A percentile compares a stretch with the other conserved stretches of the same genome.
phyloP scores from a whole-genome alignment of 1,139 yeast species.

The Pichia sp. region DNA sequence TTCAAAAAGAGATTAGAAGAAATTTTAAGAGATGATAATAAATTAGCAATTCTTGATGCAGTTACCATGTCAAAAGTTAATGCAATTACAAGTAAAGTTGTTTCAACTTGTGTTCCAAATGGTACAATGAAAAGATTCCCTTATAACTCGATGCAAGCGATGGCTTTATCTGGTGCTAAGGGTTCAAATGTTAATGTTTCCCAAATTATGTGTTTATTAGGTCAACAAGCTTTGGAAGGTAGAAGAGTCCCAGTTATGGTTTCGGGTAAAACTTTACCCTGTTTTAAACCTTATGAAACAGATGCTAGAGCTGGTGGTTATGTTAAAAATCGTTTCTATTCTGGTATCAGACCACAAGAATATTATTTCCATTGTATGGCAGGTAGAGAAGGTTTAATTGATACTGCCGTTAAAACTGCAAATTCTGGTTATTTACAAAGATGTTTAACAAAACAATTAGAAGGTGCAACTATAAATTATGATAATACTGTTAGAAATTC shows the following conservation, averaged over 20 bases:
- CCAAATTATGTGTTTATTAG: conserved; percentile 97
- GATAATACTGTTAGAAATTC: conserved; percentile 95
- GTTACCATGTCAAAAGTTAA: conserved; percentile 92
- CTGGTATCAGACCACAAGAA: conserved; percentile 98
- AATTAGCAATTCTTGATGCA: conserved; percentile 91
- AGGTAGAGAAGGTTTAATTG: conserved; percentile 99
- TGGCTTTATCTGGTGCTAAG: conserved; percentile 99
- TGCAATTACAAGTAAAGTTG: conserved; percentile 87
- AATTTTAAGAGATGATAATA: conserved; percentile 87
- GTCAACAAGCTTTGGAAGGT: conserved; percentile 99
- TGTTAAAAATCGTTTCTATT: conserved; percentile 93
- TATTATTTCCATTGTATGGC: conserved; percentile 99
- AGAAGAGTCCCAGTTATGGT: conserved; percentile 99
- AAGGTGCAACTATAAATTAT: conserved; percentile 91
- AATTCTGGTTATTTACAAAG: conserved; percentile 98
- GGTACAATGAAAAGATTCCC: conserved; percentile 97
- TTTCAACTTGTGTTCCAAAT: conserved; percentile 87
- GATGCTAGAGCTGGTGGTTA: conserved; percentile 99
- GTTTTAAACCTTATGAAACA: conserved; percentile 94
- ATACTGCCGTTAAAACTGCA: conserved; percentile 98
- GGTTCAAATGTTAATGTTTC: conserved; percentile 98
- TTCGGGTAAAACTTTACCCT: conserved; percentile 93
- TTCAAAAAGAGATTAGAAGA: conserved; percentile 85
- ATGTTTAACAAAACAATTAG: conserved; percentile 95
- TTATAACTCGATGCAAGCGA: conserved; percentile 93